Evolutionary conservation across 2,329 filamentous ascomycete species (phyloP).

Genomic region (Aspergillus quadrilineatus): DNA sequence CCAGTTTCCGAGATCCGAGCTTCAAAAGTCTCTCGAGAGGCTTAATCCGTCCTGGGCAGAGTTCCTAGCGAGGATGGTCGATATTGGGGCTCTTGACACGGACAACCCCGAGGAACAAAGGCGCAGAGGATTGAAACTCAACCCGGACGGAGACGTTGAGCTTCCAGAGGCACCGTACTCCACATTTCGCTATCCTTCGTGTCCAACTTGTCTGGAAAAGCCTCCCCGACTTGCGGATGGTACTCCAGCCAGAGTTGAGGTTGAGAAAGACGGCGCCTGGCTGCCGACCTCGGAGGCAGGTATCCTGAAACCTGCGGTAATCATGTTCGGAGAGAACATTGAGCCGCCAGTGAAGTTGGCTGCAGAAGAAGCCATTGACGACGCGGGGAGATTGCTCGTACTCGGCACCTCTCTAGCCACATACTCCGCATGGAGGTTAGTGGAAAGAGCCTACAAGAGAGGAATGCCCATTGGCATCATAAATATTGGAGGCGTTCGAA

Average conservation of each 20-base stretch:
- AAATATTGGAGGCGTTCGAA: conserved; percentile 63
- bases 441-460: conserved; percentile 75
- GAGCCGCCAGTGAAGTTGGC: conserved; percentile 64
- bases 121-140: conserved; percentile 71
- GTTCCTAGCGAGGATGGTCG: conserved; percentile 70
- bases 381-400: conserved; percentile 71
- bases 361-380: conserved; percentile 78
- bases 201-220: conserved; percentile 70
- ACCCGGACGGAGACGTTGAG: conserved; percentile 94
- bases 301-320: conserved; percentile 85
- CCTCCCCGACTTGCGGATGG: conserved; percentile 61
- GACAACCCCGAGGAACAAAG: conserved; percentile 71
- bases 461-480: conserved; percentile 84
- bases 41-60: conserved; percentile 85
- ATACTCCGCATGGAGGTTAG: conserved; percentile 90
- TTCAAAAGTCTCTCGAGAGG: conserved; percentile 71
- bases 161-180: conserved; percentile 82
- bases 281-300: conserved; percentile 64
- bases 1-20: conserved; percentile 68
- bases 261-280: conserved; percentile 82
- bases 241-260: conserved; percentile 58
- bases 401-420: conserved; percentile 90
- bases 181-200: conserved; percentile 87
- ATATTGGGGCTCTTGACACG: conserved; percentile 71
- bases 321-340: conserved; percentile 96